These are phyloP conservation scores for Plasmodium gonderi DNA, from an alignment of 169 alveolate species.

Conservation along the genomic window DNA sequence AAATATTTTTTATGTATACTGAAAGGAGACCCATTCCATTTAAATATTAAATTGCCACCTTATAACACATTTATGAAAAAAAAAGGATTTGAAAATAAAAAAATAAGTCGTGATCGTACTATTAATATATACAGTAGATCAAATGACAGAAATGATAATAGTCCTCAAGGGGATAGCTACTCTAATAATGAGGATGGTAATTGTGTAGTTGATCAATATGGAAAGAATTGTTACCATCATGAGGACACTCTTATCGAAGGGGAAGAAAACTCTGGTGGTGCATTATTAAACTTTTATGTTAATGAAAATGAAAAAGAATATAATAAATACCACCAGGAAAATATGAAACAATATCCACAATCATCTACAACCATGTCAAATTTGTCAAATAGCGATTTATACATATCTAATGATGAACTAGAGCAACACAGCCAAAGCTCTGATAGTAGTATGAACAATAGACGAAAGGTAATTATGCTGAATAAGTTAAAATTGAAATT, in stretches of 20 bases:
- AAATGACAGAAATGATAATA: neutral
- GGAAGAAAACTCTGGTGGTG: neutral
- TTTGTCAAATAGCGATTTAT: conserved; percentile 35
- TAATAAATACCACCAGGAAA: neutral
- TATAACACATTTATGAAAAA: conserved; percentile 26
- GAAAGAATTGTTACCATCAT: neutral
- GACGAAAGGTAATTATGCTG: neutral
- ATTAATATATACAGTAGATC: neutral
- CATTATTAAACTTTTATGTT: neutral
- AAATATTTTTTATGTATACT: conserved; percentile 47
- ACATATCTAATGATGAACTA: conserved; percentile 34
- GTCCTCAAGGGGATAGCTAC: neutral
- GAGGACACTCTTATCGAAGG: neutral
- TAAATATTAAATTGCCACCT: conserved; percentile 47
- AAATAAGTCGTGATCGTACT: neutral
- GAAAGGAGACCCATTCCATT: conserved; percentile 60
- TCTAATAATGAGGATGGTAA: neutral
- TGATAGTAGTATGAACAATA: neutral
- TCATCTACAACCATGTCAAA: conserved; percentile 60
- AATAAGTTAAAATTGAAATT: conserved; percentile 20
- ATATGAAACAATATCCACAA: neutral
- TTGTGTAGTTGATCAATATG: neutral
- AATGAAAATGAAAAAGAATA: neutral
- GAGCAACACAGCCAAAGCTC: neutral
- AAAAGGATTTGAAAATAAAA: neutral